These are phyloP conservation scores for Lipomyces mesembrius DNA, from an alignment of 805 yeast genomes.

Conservation along the genomic window DNA sequence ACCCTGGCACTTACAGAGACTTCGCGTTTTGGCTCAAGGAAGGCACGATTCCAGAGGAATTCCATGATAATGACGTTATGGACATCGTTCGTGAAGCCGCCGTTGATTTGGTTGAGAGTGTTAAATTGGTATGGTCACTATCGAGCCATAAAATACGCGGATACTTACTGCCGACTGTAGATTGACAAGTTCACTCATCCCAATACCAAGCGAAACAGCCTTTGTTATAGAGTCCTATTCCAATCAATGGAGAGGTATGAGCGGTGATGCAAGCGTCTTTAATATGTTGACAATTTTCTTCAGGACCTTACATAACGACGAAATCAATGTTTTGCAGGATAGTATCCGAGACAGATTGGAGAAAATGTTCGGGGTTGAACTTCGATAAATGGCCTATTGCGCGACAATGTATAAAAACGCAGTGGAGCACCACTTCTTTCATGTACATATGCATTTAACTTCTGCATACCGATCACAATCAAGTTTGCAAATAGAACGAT, in stretches of 20 bases:
- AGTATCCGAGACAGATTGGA: constrained; percentile 63
- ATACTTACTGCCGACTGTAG: constrained; percentile 9
- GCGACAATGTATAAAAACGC: background rate
- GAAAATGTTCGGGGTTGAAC: constrained; percentile 20
- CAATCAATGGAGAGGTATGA: constrained; percentile 80
- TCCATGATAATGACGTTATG: constrained; percentile 92
- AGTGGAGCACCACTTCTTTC: background rate
- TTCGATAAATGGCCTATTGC: constrained; percentile 16
- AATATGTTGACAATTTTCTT: background rate
- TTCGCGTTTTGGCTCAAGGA: constrained; percentile 87
- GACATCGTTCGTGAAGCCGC: constrained; percentile 82
- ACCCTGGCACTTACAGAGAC: constrained; percentile 85
- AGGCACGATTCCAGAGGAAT: constrained; percentile 38
- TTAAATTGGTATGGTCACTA: constrained; percentile 50
- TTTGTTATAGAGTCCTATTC: constrained; percentile 87
- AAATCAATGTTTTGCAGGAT: constrained; percentile 75
- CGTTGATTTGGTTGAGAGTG: constrained; percentile 88
- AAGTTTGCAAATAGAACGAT: too few species aligned
- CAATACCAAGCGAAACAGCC: constrained; percentile 72
- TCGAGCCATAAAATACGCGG: background rate
- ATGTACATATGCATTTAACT: background rate
- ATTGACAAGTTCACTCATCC: constrained; percentile 86
- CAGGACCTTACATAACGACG: constrained; percentile 81
- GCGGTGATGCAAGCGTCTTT: background rate
- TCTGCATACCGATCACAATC: too few species aligned